phyloP scores from a whole-genome alignment of 2,329 filamentous ascomycete genomes.

The Acephala macrosclerotiorum region DNA sequence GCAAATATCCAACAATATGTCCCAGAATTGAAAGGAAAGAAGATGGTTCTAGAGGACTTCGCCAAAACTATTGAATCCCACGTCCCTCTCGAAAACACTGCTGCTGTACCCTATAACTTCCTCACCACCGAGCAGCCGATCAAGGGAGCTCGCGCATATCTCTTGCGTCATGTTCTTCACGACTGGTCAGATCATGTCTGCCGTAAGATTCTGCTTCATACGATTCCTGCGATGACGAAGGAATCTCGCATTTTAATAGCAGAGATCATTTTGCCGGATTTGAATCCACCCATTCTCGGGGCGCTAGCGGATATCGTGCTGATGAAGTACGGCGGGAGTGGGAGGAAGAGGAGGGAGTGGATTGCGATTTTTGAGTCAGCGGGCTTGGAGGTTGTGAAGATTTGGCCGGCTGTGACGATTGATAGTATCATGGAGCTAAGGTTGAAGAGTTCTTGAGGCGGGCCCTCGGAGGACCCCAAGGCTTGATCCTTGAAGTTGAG shows the following conservation, averaged over 20 bases:
- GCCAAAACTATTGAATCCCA: constrained; percentile 7
- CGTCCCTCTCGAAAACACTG: constrained; percentile 2
- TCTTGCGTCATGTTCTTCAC: constrained; percentile 19
- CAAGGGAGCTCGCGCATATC: constrained; percentile 12
- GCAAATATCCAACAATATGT: constrained; percentile 20
- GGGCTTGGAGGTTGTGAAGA: constrained; percentile 7
- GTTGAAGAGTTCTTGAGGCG: not conserved
- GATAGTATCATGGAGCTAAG: constrained; percentile 7
- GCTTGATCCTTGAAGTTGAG: no score
- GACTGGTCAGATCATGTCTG: constrained; percentile 15
- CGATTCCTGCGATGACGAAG: constrained; percentile 5
- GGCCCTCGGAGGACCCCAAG: no score
- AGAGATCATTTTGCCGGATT: constrained; percentile 2
- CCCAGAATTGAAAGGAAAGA: constrained; percentile 24
- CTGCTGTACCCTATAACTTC: constrained; percentile 12
- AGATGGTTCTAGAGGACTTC: constrained; percentile 34
- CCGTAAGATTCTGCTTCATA: constrained; percentile 12
- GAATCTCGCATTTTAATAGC: constrained; percentile 6
- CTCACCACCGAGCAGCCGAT: constrained; percentile 9
- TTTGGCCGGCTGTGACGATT: not conserved
- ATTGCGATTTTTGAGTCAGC: constrained; percentile 2
- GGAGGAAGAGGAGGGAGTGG: constrained; percentile 8
- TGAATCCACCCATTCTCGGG: not conserved
- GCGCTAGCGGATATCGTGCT: constrained; percentile 1
- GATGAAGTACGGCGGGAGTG: constrained; percentile 5